phyloP scores from a whole-genome alignment of 805 yeast species.

The Metschnikowia amazonensis region DNA sequence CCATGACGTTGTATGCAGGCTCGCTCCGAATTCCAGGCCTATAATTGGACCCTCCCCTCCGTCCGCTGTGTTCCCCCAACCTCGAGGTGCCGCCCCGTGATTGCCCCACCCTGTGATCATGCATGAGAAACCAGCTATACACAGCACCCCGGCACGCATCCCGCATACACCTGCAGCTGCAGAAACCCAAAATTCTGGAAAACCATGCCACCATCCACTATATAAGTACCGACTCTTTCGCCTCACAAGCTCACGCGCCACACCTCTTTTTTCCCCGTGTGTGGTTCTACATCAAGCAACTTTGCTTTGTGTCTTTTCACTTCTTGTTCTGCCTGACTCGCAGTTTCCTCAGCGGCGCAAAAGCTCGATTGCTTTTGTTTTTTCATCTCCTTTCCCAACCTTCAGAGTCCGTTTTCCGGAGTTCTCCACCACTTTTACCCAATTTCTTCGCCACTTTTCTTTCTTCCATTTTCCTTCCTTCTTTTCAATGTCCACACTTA shows the following conservation, averaged over 20 bases:
- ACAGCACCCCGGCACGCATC: not conserved
- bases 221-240: not conserved
- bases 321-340: not conserved
- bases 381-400: not conserved
- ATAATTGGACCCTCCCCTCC: too few species aligned
- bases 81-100: slow-evolving; percentile 1
- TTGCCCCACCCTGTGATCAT: slow-evolving; percentile 6
- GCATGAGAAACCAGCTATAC: not conserved
- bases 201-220: slow-evolving; percentile 1
- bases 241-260: not conserved
- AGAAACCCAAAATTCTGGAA: slow-evolving; percentile 4
- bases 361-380: not conserved
- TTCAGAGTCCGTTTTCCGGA: not conserved
- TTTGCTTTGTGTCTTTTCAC: not conserved
- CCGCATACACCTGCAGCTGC: not conserved
- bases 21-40: too few species aligned
- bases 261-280: not conserved
- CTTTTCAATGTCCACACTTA: slow-evolving; percentile 15
- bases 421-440: too few species aligned
- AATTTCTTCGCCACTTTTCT: too few species aligned
- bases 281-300: not conserved
- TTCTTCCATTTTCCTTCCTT: not conserved
- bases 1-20: too few species aligned
- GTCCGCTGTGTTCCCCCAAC: not conserved
- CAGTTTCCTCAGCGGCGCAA: slow-evolving; percentile 1